Evolutionary conservation across 768 basidiomycete species (phyloP), one percentile per base, ranked within the genome.

Genomic region (Lentinula lateritia): DNA sequence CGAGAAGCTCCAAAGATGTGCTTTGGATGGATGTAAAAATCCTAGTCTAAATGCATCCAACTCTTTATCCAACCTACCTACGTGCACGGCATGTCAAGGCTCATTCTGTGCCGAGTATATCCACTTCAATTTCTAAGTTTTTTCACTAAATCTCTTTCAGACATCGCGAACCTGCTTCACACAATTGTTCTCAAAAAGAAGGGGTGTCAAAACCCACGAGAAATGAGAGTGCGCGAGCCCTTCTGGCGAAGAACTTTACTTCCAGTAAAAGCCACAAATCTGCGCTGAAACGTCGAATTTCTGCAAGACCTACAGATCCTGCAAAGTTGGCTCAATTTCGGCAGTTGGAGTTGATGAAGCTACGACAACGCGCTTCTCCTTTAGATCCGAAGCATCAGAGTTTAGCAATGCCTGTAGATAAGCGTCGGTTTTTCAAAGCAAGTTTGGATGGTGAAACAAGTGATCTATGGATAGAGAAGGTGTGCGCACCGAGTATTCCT

Each of bases 381-480:
- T 83, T 76, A 7, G 85, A 92, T 66, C 77, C 82, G 18, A 84
- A 80, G 66, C 85, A 88, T 67, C 80, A 74, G 56, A 57, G 72
- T 1, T 74, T 77, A 10, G 72, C 74, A 15, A 70, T 84, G 1
- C 74, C 84, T 13, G 67, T 83, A 48, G 80, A 83, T 23, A 78
- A 89, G 61, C 81, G 90, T 23, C 65, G 89, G 45, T 82, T 89
- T 69, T 66, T 91, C 38, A 82, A 74, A 42, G 80, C 86, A 5
- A 63, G 65, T 4, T 63, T 65, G 2, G 73, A 69, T 18, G 69
- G 73, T 57, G 58, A 66, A 1, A 66, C 67, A 67, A 76, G 74
- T 55, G 67, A 79, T 6, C 80, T 91, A 53, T 94, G 92, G 92
- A 82, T 90, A 60, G 75, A 79, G 53, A 92, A 90, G 81, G 91